These are phyloP conservation scores for Fistulifera pelliculosa DNA, from an alignment of 108 stramenopile genomes.

Conservation along the genomic window DNA sequence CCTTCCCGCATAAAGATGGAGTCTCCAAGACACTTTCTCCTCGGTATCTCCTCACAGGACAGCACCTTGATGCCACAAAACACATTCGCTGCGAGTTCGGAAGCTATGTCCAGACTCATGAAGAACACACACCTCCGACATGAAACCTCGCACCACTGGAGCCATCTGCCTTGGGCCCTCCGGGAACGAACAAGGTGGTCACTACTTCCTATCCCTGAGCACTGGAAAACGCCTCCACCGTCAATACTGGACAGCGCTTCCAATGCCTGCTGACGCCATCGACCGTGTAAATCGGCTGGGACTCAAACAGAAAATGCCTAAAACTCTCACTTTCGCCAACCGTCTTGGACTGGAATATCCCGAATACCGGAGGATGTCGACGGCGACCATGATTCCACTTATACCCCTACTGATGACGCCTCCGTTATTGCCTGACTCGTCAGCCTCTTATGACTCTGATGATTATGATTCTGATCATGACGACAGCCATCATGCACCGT, in stretches of 20 bases:
- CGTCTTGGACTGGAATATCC: not conserved
- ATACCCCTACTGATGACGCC: not conserved
- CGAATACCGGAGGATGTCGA: not conserved
- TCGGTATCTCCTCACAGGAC: constrained; percentile 7
- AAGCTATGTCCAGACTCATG: constrained; percentile 16
- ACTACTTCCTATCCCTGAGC: constrained; percentile 20
- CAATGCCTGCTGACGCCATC: constrained; percentile 30
- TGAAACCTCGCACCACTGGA: constrained; percentile 12
- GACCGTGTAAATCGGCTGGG: constrained; percentile 9
- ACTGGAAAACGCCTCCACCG: constrained; percentile 13
- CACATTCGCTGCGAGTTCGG: constrained; percentile 1
- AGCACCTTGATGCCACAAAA: constrained; percentile 1
- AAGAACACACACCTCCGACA: constrained; percentile 19
- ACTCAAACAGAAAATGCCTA: not conserved
- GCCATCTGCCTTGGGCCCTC: constrained; percentile 15
- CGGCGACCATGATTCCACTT: constrained; percentile 4
- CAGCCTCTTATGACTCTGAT: not conserved
- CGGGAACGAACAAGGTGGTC: constrained; percentile 33
- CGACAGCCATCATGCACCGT: no score
- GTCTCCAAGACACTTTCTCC: constrained; percentile 11
- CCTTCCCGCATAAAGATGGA: constrained; percentile 9
- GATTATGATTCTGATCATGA: not conserved
- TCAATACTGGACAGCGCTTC: constrained; percentile 8
- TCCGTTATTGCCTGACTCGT: not conserved
- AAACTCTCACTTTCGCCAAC: not conserved